Conservation (phyloP, 2,329 filamentous ascomycete genomes). For the Dactylellina parvicollis region DNA sequence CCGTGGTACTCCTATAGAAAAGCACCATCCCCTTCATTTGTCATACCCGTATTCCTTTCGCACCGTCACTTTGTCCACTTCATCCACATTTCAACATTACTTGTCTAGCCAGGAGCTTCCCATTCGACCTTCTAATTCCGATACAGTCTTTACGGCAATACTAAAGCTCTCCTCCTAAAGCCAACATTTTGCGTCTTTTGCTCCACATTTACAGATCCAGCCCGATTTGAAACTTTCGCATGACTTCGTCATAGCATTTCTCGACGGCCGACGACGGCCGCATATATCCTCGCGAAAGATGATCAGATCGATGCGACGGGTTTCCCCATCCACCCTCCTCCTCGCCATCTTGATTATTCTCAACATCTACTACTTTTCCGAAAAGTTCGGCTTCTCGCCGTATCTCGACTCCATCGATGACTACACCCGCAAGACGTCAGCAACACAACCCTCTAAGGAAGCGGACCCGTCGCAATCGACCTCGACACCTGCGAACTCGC, state of each 20-base stretch:
- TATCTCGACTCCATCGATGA: background rate
- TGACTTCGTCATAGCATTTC: background rate
- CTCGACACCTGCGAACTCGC: background rate
- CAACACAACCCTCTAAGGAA: background rate
- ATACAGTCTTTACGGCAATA: too few relatives aligned
- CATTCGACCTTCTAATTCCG: too few relatives aligned
- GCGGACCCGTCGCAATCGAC: background rate
- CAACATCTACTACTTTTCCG: slow-evolving; percentile 34
- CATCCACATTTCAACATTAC: too few relatives aligned
- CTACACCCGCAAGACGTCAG: background rate
- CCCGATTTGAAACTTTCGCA: background rate
- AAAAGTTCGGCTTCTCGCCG: slow-evolving; percentile 11
- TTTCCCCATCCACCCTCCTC: slow-evolving; percentile 8
- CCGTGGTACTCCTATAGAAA: too few relatives aligned
- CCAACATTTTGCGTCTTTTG: too few relatives aligned
- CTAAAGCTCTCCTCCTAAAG: too few relatives aligned
- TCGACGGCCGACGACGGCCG: background rate
- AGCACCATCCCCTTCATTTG: too few relatives aligned
- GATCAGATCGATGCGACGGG: slow-evolving; percentile 15
- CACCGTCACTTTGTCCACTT: too few relatives aligned
- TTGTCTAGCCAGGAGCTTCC: too few relatives aligned
- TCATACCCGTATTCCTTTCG: too few relatives aligned
- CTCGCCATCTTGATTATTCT: slow-evolving; percentile 16
- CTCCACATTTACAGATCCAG: too few relatives aligned
- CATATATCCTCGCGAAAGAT: background rate